phyloP scores from a whole-genome alignment of 805 yeast genomes.

The Kluyveromyces lactis region DNA sequence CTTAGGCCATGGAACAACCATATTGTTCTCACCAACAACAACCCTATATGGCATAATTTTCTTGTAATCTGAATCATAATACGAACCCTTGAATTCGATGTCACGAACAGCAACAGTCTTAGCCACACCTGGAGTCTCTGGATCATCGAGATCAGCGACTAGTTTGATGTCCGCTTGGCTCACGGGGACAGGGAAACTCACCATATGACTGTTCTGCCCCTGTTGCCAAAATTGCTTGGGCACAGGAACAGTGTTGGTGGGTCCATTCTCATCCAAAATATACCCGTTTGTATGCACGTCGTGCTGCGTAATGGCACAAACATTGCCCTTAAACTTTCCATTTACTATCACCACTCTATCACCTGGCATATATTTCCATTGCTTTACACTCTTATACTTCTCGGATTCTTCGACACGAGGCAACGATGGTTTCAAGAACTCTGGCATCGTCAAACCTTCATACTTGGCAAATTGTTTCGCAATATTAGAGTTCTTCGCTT shows the following conservation, averaged over 20 bases:
- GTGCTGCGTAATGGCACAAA: constrained; percentile 57
- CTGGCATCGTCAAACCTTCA: constrained; percentile 28
- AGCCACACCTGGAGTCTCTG: constrained; percentile 42
- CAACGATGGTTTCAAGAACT: constrained; percentile 29
- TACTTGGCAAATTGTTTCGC: constrained; percentile 24
- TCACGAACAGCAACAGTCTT: constrained; percentile 75
- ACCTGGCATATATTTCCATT: constrained; percentile 61
- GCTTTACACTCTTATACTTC: constrained; percentile 35
- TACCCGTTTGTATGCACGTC: constrained; percentile 54
- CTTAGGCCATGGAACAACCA: constrained; percentile 85
- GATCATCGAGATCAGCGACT: constrained; percentile 69
- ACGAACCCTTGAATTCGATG: constrained; percentile 55
- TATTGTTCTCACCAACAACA: constrained; percentile 57
- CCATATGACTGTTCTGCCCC: constrained; percentile 62
- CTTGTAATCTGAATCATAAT: constrained; percentile 68
- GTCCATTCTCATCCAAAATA: constrained; percentile 59
- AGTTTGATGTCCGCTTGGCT: constrained; percentile 56
- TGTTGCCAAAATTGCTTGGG: constrained; percentile 69
- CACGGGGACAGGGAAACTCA: constrained; percentile 59
- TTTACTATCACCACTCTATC: constrained; percentile 66
- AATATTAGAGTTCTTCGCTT: constrained; percentile 26
- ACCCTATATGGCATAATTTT: constrained; percentile 69
- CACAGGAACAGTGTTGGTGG: constrained; percentile 50
- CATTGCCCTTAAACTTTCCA: constrained; percentile 68
- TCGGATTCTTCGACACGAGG: constrained; percentile 27